Percentiles rank a stretch among this genome's conserved stretches.
Conservation (phyloP, 192 early-diverging fungal genomes). For the Linderina pennispora region DNA sequence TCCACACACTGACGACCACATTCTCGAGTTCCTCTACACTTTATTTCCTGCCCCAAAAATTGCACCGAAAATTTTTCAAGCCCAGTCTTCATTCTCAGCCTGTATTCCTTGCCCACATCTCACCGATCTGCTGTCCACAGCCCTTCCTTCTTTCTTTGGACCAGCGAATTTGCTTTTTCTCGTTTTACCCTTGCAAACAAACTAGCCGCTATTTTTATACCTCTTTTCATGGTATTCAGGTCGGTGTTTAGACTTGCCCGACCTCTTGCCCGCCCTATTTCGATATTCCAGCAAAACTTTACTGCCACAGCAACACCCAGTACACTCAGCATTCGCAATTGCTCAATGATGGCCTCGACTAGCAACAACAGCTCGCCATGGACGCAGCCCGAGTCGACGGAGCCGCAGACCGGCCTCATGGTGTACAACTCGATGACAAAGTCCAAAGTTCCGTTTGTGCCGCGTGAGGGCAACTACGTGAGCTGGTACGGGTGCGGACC, state of each 20-base stretch:
- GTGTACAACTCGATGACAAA: constrained; percentile 86
- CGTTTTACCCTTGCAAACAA: too few relatives aligned
- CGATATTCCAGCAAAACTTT: not conserved
- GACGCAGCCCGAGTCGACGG: constrained; percentile 28
- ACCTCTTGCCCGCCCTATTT: not conserved
- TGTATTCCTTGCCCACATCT: too few relatives aligned
- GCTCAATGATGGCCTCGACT: constrained; percentile 24
- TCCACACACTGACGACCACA: too few relatives aligned
- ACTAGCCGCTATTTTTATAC: too few relatives aligned
- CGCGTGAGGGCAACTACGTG: constrained; percentile 70
- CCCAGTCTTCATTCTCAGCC: too few relatives aligned
- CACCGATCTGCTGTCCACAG: too few relatives aligned
- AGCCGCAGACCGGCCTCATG: constrained; percentile 31
- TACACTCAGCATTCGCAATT: not conserved
- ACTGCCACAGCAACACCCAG: not conserved
- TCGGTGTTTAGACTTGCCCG: not conserved
- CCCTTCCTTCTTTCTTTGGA: too few relatives aligned
- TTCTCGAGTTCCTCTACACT: too few relatives aligned
- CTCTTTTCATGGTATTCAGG: not conserved
- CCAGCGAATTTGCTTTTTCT: too few relatives aligned
- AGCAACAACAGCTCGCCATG: constrained; percentile 34
- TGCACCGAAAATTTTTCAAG: too few relatives aligned
- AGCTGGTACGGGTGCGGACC: constrained; percentile 98
- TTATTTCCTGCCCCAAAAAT: too few relatives aligned
- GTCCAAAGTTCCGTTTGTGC: constrained; percentile 87